phyloP scores from a whole-genome alignment of 1,139 yeast genomes.

The Candida neerlandica region DNA sequence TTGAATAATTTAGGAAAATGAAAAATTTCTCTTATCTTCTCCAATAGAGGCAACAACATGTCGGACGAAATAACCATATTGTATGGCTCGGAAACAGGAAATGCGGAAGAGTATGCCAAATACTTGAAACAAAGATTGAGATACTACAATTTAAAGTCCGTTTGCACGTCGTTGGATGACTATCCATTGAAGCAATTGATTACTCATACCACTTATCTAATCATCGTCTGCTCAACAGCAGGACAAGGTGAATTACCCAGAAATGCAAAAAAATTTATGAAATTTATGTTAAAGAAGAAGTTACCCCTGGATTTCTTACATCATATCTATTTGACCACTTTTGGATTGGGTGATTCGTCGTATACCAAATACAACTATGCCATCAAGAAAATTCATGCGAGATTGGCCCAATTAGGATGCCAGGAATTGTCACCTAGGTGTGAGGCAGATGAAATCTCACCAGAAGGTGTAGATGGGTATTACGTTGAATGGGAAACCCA shows the following conservation, averaged over 20 bases:
- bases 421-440: constrained; percentile 68
- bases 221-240: constrained; percentile 83
- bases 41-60: constrained; percentile 3
- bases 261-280: constrained; percentile 74
- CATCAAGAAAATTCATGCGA: constrained; percentile 73
- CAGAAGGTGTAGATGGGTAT: constrained; percentile 78
- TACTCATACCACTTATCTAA: constrained; percentile 51
- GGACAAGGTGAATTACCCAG: constrained; percentile 96
- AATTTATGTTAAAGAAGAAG: constrained; percentile 64
- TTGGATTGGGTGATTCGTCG: constrained; percentile 95
- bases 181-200: constrained; percentile 55
- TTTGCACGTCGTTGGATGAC: constrained; percentile 61
- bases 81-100: constrained; percentile 94
- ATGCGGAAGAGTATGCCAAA: constrained; percentile 83
- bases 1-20: not conserved
- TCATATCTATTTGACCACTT: constrained; percentile 66
- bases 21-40: constrained; percentile 4
- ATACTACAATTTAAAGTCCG: constrained; percentile 56
- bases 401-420: constrained; percentile 84
- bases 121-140: constrained; percentile 59
- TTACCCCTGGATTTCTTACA: constrained; percentile 66
- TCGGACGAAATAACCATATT: constrained; percentile 53
- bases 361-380: constrained; percentile 89
- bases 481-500: constrained; percentile 72
- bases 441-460: constrained; percentile 85